Base-by-base conservation (phyloP, 1,284 basidiomycete species). In the Moesziomyces aphidis region DNA sequence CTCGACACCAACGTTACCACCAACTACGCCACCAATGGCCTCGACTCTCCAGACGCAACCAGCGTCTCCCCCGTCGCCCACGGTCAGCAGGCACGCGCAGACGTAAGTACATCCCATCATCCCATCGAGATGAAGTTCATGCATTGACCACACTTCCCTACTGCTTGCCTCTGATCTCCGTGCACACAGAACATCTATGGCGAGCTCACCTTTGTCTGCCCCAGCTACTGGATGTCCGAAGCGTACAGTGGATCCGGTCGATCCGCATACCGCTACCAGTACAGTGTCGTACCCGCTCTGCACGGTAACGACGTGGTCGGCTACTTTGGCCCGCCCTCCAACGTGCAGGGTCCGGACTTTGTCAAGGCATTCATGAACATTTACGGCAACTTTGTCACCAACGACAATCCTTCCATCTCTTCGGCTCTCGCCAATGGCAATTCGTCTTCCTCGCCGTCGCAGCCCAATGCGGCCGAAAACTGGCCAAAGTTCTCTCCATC, bases 131-230 rank as follows among this genome's bases (percentile, higher is more conserved):
- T 19, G 39, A 42, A 5, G 24, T 45, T 47, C 31, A n/a, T 39
- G 9, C 7, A 23, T 6, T 31, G 19, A 45, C 28, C 46, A 7
- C 4, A 22, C 21, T 15, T n/a, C 22, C 46, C 23, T 9, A 24
- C 19, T 6, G 4, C 44, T 21, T 28, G 4, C 50, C 2, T 22
- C 46, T 36, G 21, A 11, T 34, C n/a, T 7, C 11, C 5, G 28
- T 19, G 1, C 17, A 7, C 44, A 23, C 39, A 63, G 56, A 72
- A 72, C 56, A 72, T 72, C 21, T 66, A 66, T 8, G 69, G 54
- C 24, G 69, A 72, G 42, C 59, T 64, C n/a, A 62, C 69, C 1
- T 72, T 72, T 22, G 69, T 62, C 52, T 72, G 69, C 44, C 69
- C 69, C 0, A 62, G 59, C 55, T 72, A 72, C 60, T 72, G 69